Evolutionary conservation across 192 early-diverging fungal genomes (phyloP).

Genomic region (Backusella liffmaniae): DNA sequence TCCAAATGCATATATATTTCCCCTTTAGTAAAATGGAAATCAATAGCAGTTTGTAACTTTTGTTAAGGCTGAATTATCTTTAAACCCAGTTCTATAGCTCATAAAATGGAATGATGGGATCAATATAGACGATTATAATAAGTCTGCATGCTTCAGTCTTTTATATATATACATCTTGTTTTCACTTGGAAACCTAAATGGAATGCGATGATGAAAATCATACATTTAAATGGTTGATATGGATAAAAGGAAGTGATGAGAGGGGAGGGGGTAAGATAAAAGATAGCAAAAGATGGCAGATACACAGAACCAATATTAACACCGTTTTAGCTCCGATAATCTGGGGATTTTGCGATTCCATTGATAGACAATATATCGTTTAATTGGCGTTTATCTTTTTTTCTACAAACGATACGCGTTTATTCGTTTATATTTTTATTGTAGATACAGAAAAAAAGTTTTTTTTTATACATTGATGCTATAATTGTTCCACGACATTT

Average conservation of each 20-base stretch:
- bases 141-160: not conserved
- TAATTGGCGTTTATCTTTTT: not conserved
- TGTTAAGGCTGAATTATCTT: not conserved
- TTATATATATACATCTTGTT: not conserved
- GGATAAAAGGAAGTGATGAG: not conserved
- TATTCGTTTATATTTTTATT: not conserved
- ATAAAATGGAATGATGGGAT: not conserved
- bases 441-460: not conserved
- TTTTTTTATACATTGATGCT: not conserved
- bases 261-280: not conserved
- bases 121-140: not conserved
- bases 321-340: not conserved
- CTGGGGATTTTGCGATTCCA: not conserved
- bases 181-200: not conserved
- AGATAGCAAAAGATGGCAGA: not conserved
- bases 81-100: not conserved
- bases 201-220: not conserved
- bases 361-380: not conserved
- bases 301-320: not conserved
- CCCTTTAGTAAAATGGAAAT: not conserved
- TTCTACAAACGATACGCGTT: not conserved
- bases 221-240: not conserved
- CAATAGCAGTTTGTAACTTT: not conserved
- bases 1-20: not conserved
- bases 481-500: not conserved